Percentiles rank a stretch among this genome's conserved stretches.
Evolutionary conservation across 768 basidiomycete species (phyloP).

Genomic region (Lentinus tigrinus): DNA sequence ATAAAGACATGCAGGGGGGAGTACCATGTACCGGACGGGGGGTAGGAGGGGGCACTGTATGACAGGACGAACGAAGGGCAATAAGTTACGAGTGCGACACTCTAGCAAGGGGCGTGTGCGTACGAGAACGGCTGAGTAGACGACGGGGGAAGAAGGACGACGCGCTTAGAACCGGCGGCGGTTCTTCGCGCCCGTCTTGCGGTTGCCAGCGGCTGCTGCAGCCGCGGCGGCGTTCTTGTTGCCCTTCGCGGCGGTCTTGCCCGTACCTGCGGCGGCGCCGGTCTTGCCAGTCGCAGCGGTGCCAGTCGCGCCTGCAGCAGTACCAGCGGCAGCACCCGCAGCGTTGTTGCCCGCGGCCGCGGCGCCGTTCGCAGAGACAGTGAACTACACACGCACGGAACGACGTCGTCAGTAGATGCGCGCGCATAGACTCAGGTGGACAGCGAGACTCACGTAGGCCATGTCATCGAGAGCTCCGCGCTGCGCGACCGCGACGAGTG

Average conservation of each 20-base stretch:
- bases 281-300: not conserved
- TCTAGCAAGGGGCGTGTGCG: not conserved
- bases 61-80: not conserved
- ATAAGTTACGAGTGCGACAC: not conserved
- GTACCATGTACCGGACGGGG: not conserved
- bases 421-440: not conserved
- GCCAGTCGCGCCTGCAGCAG: not conserved
- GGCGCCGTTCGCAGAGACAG: constrained; percentile 16
- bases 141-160: not conserved
- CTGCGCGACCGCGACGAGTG: constrained; percentile 42
- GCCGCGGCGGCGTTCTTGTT: not conserved
- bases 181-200: not conserved
- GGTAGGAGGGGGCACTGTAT: not conserved
- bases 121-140: not conserved
- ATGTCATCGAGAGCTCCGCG: constrained; percentile 42
- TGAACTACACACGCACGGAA: constrained; percentile 7
- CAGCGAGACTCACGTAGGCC: constrained; percentile 33
- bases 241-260: not conserved
- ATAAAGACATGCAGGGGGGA: too few relatives aligned
- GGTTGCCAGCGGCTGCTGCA: not conserved
- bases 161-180: not conserved
- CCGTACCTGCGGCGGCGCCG: too few relatives aligned
- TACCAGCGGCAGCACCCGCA: constrained; percentile 58
- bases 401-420: not conserved
- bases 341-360: constrained; percentile 42